phyloP scores from a whole-genome alignment of 2,329 filamentous ascomycete genomes.

The Pseudocercospora eumusae region DNA sequence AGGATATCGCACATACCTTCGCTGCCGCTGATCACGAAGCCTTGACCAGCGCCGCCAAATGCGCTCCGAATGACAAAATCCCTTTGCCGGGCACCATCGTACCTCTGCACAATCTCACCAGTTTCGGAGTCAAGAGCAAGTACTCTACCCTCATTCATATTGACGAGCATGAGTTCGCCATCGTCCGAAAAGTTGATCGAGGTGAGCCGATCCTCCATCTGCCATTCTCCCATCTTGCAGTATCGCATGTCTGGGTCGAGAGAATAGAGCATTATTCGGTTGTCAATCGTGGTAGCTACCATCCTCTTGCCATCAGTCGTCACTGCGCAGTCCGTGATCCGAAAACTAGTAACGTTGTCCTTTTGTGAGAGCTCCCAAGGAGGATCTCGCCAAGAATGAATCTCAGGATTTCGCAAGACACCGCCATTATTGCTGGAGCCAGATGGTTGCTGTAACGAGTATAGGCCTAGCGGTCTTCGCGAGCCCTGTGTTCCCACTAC shows the following conservation, averaged over 20 bases:
- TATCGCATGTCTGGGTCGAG: constrained; percentile 67
- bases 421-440: constrained; percentile 20
- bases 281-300: constrained; percentile 71
- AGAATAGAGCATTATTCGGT: constrained; percentile 72
- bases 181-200: constrained; percentile 81
- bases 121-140: constrained; percentile 76
- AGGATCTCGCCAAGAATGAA: constrained; percentile 51
- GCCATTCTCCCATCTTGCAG: constrained; percentile 71
- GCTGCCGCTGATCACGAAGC: constrained; percentile 87
- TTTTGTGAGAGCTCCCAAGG: constrained; percentile 56
- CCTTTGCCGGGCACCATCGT: constrained; percentile 72
- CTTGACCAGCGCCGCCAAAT: constrained; percentile 89
- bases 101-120: constrained; percentile 70
- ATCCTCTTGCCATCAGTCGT: constrained; percentile 78
- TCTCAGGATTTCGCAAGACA: constrained; percentile 34
- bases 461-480: constrained; percentile 64
- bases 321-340: constrained; percentile 82
- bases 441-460: constrained; percentile 29
- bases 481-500: constrained; percentile 76
- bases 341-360: constrained; percentile 57
- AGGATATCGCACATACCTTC: constrained; percentile 62
- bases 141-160: constrained; percentile 74
- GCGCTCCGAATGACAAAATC: constrained; percentile 76
- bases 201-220: constrained; percentile 68
- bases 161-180: constrained; percentile 78